phyloP scores from a whole-genome alignment of 2,329 filamentous ascomycete species.

The Calonectria montana region DNA sequence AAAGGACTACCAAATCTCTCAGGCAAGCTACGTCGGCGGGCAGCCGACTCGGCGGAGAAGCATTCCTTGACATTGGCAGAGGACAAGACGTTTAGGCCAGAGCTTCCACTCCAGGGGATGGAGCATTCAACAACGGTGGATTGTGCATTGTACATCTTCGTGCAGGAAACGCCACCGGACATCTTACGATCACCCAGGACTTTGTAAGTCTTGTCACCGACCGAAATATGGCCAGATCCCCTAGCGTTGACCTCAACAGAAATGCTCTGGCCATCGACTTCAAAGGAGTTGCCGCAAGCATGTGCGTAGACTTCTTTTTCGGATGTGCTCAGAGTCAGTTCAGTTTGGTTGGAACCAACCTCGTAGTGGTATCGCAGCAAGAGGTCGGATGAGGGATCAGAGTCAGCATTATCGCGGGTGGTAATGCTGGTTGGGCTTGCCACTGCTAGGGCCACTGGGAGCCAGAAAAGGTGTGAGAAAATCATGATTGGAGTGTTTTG shows the following conservation, averaged over 20 bases:
- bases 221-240: not conserved
- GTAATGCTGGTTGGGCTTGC: not conserved
- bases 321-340: not conserved
- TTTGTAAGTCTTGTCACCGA: not conserved
- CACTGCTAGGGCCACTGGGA: not conserved
- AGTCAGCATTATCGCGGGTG: not conserved
- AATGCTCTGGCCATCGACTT: not conserved
- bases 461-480: not conserved
- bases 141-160: not conserved
- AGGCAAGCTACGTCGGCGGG: not conserved
- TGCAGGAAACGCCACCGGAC: not conserved
- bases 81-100: not conserved
- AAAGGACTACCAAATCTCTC: not conserved
- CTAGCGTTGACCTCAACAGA: not conserved
- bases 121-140: not conserved
- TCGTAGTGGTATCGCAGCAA: not conserved
- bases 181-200: not conserved
- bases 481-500: not conserved
- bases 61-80: not conserved
- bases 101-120: not conserved
- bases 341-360: not conserved
- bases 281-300: not conserved
- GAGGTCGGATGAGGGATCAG: not conserved
- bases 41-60: not conserved
- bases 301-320: not conserved